Base-by-base conservation (phyloP, 495 filamentous ascomycete species). In the Paragyromitra xinjiangensis region DNA sequence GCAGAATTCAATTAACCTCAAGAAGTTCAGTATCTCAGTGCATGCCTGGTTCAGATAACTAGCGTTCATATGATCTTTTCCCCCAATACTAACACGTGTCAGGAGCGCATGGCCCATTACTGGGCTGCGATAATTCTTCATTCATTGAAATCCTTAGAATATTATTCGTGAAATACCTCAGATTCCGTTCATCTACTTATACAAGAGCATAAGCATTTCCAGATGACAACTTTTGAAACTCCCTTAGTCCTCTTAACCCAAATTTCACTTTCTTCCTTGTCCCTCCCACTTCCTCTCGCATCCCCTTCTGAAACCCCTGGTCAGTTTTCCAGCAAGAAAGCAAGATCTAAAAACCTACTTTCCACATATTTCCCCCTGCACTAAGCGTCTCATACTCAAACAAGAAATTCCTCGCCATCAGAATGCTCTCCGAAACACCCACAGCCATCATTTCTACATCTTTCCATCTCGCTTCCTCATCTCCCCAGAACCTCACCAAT, bases 311-410 rank as follows among this genome's bases (percentile, higher is more conserved):
- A 37, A 59, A 16, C 24, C 22, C 8, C 7, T 42, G 0, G 16
- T 63, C 39, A 63, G 59, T 12, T 11, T 11, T 12, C 59, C 6
- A 16, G 11, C 6, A 19, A 44, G 34, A 42, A 22, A 42, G 7
- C 19, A 44, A 22, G 16, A 63, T 63, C 29, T n/a, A 63, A 22
- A 12, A 63, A 44, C 59, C 29, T 44, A 63, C 59, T 37, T 63
- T 63, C 56, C 56, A 6, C 29, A 29, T 16, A 3, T n/a, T 39
- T 8, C 11, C 59, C 19, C 59, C 39, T 7, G 59, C n/a, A 7
- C 37, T 3, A 7, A 42, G 42, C 12, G 22, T n/a, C 64, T 34
- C 64, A 51, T 34, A 50, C 44, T 53, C 64, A 19, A 50, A 67
- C 64, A 50, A 22, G 5, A 34, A 67, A 22, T 37, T 29, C 44